Evolutionary conservation across 345 rosid genomes (phyloP).

Genomic region (Citrus cavaleriei): DNA sequence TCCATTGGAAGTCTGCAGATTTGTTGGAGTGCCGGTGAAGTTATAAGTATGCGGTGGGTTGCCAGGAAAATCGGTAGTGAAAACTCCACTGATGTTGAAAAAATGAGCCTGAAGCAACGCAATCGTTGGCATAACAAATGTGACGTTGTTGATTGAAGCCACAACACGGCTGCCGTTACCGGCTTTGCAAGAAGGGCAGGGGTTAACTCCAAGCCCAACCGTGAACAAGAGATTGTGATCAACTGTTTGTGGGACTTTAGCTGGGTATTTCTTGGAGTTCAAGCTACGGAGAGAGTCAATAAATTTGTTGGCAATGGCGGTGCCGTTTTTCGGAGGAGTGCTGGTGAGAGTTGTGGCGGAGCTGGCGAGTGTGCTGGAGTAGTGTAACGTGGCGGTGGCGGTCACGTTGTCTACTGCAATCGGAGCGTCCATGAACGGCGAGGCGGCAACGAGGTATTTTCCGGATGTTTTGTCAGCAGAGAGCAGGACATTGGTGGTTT

Average conservation of each 20-base stretch:
- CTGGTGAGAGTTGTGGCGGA: conserved; percentile 45
- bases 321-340: conserved; percentile 82
- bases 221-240: conserved; percentile 79
- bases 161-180: conserved; percentile 75
- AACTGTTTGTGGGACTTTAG: conserved; percentile 60
- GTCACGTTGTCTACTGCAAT: conserved; percentile 77
- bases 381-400: conserved; percentile 80
- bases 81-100: conserved; percentile 75
- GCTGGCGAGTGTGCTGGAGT: conserved; percentile 64
- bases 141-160: conserved; percentile 74
- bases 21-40: conserved; percentile 56
- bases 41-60: conserved; percentile 62
- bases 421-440: conserved; percentile 93
- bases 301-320: conserved; percentile 57
- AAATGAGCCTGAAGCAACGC: conserved; percentile 80
- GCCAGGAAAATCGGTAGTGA: conserved; percentile 77
- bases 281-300: conserved; percentile 58
- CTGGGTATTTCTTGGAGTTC: conserved; percentile 77
- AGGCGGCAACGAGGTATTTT: conserved; percentile 64
- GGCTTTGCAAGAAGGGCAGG: conserved; percentile 77
- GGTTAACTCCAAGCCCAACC: conserved; percentile 69
- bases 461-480: conserved; percentile 54
- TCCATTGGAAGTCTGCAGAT: conserved; percentile 52
- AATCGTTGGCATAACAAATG: conserved; percentile 76
- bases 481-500: conserved; percentile 75